These are phyloP conservation scores for Pseudonectria foliicola DNA, from an alignment of 2,329 filamentous ascomycete genomes.

Conservation along the genomic window DNA sequence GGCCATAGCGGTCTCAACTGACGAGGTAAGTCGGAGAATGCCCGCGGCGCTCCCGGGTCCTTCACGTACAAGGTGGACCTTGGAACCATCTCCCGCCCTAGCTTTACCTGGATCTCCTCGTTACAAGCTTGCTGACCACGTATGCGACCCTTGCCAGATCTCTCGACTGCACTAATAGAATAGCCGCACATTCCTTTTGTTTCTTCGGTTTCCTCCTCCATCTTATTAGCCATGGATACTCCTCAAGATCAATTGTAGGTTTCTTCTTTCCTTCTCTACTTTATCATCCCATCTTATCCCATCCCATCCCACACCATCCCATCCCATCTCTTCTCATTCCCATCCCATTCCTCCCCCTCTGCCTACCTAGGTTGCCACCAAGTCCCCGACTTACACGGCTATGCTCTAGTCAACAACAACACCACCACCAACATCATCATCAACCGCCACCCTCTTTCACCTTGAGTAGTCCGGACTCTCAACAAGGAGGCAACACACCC, in stretches of 20 bases:
- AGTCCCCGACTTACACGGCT: constrained; percentile 18
- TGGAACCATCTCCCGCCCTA: constrained; percentile 11
- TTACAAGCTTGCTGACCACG: constrained; percentile 22
- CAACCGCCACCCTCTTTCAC: constrained; percentile 43
- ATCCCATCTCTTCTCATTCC: too few species aligned
- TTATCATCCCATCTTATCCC: constrained; percentile 15
- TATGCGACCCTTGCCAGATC: constrained; percentile 20
- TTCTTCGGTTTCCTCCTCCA: neutral
- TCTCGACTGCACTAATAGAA: constrained; percentile 17
- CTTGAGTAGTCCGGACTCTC: constrained; percentile 40
- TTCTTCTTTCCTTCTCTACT: constrained; percentile 18
- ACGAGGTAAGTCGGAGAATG: constrained; percentile 22
- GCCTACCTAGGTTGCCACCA: too few species aligned
- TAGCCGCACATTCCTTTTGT: constrained; percentile 15
- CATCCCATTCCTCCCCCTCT: too few species aligned
- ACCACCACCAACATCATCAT: constrained; percentile 20
- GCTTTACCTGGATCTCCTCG: constrained; percentile 15
- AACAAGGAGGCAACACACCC: constrained; percentile 38
- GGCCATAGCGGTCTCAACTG: constrained; percentile 23
- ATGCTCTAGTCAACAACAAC: constrained; percentile 12
- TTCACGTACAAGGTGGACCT: constrained; percentile 24
- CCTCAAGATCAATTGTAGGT: constrained; percentile 47
- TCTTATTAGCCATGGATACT: constrained; percentile 38
- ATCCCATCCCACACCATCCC: constrained; percentile 1
- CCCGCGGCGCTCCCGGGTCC: constrained; percentile 24